Percentiles rank a stretch among this genome's conserved stretches.
These are phyloP conservation scores for Candida buenavistaensis DNA, from an alignment of 1,139 yeast species.

Conservation along the genomic window DNA sequence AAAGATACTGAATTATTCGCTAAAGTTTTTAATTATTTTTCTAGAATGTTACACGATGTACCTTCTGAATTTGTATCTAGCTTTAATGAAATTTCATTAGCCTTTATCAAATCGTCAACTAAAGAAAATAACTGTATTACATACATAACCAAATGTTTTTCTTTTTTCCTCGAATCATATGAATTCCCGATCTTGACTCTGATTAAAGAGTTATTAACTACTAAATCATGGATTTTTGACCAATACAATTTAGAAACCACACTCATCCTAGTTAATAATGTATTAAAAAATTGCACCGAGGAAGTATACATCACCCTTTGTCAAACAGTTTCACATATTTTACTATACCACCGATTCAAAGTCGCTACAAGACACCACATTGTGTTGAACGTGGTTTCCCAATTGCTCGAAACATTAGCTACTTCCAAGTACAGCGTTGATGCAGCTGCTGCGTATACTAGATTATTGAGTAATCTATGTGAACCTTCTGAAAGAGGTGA, in stretches of 20 bases:
- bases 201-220: conserved; percentile 43
- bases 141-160: conserved; percentile 3
- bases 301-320: conserved; percentile 36
- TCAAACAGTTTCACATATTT: conserved; percentile 51
- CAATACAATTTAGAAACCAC: conserved; percentile 63
- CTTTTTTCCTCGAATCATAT: conserved; percentile 2
- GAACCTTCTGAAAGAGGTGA: conserved; percentile 51
- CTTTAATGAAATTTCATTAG: conserved; percentile 13
- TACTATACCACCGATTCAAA: conserved; percentile 70
- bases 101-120: conserved; percentile 9
- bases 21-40: conserved; percentile 6
- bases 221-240: conserved; percentile 58
- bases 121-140: conserved; percentile 7
- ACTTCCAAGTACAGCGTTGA: conserved; percentile 11
- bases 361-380: conserved; percentile 74
- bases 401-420: conserved; percentile 49
- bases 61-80: conserved; percentile 6
- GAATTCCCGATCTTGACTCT: conserved; percentile 15
- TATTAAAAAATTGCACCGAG: conserved; percentile 8
- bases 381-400: conserved; percentile 46
- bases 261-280: conserved; percentile 7
- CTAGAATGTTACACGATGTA: conserved; percentile 2
- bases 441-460: conserved; percentile 49
- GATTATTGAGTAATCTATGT: conserved; percentile 68
- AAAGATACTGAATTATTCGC: conserved; percentile 12